Evolutionary conservation across 805 yeast species (phyloP), one percentile per base, ranked within the genome.

Genomic region (Saccharomycopsis javanensis): DNA sequence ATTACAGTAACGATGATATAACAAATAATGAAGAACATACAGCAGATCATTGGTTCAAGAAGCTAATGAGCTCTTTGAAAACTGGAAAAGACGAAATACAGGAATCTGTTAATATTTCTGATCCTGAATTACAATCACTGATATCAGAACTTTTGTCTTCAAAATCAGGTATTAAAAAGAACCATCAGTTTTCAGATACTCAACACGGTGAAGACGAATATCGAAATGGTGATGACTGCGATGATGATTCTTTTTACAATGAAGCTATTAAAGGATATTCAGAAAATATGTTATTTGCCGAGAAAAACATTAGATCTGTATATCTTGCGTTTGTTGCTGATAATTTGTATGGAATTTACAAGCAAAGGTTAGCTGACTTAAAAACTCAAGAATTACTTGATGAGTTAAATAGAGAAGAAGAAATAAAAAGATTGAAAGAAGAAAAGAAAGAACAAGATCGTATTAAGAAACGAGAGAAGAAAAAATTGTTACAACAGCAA

Each of bases 251-350:
- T 25, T 42, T 42, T 42, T 42, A 42, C 25, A 42, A 42, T 23
- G 48, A 58, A 76, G 73, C 51, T 76, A 75, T 58, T 77, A 74
- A 58, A 78, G 75, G 63, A 65, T 68, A 1, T 72, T 73, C 64
- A 69, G 77, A 56, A 71, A 69, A 62, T 74, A 73, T 61, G 73
- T 73, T 64, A 73, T 73, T 64, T 74, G 75, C 16, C 77, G 73
- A 63, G 79, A 54, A 27, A 54, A 59, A 33, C 27, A 53, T 57
- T n/a, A 37, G 54, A 18, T 23, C 56, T 2, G 50, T 58, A 10
- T 56, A 55, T 23, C 54, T 51, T 18, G 45, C 51, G 7, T 27
- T 58, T 8, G 15, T 57, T 1, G 57, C 55, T n/a, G 59, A 60
- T 11, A 42, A 42, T 20, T 42, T 42, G 23, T 42, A 42, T 42